These are phyloP conservation scores for Malus hybrid DNA, from an alignment of 331 rosid genomes.

Conservation along the genomic window DNA sequence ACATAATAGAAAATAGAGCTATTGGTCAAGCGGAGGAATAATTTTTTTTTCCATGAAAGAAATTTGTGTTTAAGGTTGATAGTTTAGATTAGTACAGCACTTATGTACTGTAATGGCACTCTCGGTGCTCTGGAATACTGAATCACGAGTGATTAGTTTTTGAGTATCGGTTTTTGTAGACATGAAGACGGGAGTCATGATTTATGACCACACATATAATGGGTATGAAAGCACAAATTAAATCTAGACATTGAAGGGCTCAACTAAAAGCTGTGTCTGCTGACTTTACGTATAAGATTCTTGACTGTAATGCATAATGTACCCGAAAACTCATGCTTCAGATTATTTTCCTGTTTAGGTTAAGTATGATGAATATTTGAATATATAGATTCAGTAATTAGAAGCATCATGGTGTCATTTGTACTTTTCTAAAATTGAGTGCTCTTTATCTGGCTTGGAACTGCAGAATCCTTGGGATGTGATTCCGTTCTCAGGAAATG, in stretches of 20 bases:
- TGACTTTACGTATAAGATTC: not conserved
- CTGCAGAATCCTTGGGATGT: constrained; percentile 95
- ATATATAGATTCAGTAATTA: not conserved
- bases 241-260: not conserved
- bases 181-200: not conserved
- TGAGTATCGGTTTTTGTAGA: too few species aligned
- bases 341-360: not conserved
- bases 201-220: not conserved
- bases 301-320: not conserved
- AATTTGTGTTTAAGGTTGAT: not conserved
- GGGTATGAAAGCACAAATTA: not conserved
- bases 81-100: not conserved
- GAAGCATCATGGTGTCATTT: not conserved
- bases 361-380: not conserved
- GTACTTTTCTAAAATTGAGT: not conserved
- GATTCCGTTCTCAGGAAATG: constrained; percentile 68
- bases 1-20: not conserved
- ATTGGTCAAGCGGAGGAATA: not conserved
- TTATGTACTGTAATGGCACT: not conserved
- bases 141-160: too few species aligned
- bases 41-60: not conserved
- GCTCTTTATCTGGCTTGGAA: constrained; percentile 4
- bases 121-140: too few species aligned
- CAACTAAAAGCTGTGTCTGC: not conserved
- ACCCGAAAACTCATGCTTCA: not conserved